Base-by-base conservation (phyloP, 345 rosid species). In the Salix purpurea region DNA sequence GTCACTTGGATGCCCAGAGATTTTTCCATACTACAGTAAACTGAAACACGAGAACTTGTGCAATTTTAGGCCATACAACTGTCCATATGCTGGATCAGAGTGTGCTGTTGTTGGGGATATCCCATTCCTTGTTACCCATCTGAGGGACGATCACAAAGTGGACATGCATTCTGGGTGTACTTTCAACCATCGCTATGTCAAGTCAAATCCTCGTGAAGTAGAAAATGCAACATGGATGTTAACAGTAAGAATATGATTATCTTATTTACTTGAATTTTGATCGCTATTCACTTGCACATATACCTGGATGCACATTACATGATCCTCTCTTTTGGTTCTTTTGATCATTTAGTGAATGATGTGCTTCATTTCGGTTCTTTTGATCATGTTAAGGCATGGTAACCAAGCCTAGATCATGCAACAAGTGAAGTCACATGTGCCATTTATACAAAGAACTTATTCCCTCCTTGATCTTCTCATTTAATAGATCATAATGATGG, bases 181-280 rank as follows among this genome's bases (percentile, higher is more conserved):
- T 77, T 91, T 95, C 84, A 95, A 95, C 86, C 97, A 93, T 85
- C 99, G 97, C 16, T 95, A 95, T 79, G 97, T 95, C 78, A 95
- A 93, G 79, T 95, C 97, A 73, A 94, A 94, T 88, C 98, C 98
- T 34, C 96, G 95, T 60, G 97, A 94, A 90, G 98, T 94, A 67
- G 97, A 94, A 85, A 94, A 94, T 42, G 98, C 98, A 34, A 92
- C 97, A 23, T 92, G 97, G 99, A 93, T 93, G 97, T 80, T 95
- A 79, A 95, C 97, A 74, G 99, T 95, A 86, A 85, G 97, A 87
- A 72, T 46, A 4, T 74, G 23, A 40, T 65, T 65, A 30, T 52
- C 44, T 69, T 65, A 24, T 62, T 36, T 73, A 21, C 44, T 65
- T 74, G 5, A 60, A 36, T 48, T 76, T 76, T 48, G 24, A 36